A percentile compares a stretch with the other conserved stretches of the same genome.
These are phyloP conservation scores for Clonostachys chloroleuca DNA, from an alignment of 2,329 filamentous ascomycete genomes.

Conservation along the genomic window DNA sequence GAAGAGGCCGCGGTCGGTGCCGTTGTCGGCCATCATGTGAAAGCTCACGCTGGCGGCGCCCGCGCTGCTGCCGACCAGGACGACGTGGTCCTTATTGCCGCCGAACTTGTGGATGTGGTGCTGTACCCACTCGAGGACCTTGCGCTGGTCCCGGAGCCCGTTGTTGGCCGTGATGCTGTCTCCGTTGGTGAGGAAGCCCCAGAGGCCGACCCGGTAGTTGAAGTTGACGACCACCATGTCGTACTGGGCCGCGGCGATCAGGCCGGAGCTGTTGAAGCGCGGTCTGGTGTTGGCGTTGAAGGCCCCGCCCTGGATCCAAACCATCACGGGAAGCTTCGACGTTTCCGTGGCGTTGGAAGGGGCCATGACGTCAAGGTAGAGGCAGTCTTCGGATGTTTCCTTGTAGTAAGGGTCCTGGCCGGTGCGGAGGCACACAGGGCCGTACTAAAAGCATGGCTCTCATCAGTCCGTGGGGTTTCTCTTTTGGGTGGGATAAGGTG, in stretches of 20 bases:
- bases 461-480: not conserved
- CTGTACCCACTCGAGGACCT: slow-evolving; percentile 66
- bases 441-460: slow-evolving; percentile 8
- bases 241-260: slow-evolving; percentile 52
- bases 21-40: slow-evolving; percentile 54
- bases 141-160: slow-evolving; percentile 66
- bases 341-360: slow-evolving; percentile 43
- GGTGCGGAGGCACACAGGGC: slow-evolving; percentile 22
- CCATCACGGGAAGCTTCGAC: slow-evolving; percentile 59
- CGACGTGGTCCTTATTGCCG: slow-evolving; percentile 63
- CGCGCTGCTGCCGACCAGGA: slow-evolving; percentile 64
- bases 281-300: slow-evolving; percentile 44
- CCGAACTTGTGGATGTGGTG: slow-evolving; percentile 63
- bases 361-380: slow-evolving; percentile 63
- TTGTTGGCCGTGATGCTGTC: slow-evolving; percentile 59
- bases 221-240: slow-evolving; percentile 66
- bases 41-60: slow-evolving; percentile 63
- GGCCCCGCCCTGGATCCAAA: slow-evolving; percentile 55
- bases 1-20: slow-evolving; percentile 41
- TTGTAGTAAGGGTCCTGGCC: slow-evolving; percentile 13
- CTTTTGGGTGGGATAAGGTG: not conserved
- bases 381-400: slow-evolving; percentile 56
- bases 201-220: slow-evolving; percentile 74
- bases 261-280: slow-evolving; percentile 54
- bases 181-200: slow-evolving; percentile 63